Evolutionary conservation across 2,329 filamentous ascomycete species (phyloP).

Genomic region (Fusarium graminum): DNA sequence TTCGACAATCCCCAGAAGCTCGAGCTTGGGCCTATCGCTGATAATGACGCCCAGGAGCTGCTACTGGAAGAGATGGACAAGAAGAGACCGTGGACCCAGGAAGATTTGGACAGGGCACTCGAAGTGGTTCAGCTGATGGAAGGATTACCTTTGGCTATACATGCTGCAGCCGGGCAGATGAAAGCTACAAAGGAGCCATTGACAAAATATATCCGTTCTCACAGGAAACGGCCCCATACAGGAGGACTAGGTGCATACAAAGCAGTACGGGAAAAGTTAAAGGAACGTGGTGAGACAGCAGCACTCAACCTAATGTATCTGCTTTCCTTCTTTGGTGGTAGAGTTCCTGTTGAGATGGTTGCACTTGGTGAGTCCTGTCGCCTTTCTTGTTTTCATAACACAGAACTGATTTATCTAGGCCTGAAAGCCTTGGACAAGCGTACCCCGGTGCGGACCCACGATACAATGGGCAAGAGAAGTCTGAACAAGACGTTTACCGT

Average conservation of each 20-base stretch:
- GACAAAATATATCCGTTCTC: conserved; percentile 45
- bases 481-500: conserved; percentile 47
- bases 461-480: conserved; percentile 39
- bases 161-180: conserved; percentile 42
- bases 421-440: conserved; percentile 43
- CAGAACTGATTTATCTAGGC: conserved; percentile 20
- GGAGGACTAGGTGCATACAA: conserved; percentile 45
- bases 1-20: conserved; percentile 45
- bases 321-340: conserved; percentile 42
- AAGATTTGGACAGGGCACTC: conserved; percentile 38
- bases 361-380: conserved; percentile 34
- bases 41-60: conserved; percentile 36
- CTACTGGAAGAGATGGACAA: conserved; percentile 45
- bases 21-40: conserved; percentile 38
- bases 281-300: conserved; percentile 43
- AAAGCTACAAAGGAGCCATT: conserved; percentile 42
- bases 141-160: conserved; percentile 41
- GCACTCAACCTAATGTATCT: conserved; percentile 47
- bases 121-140: conserved; percentile 41
- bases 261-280: conserved; percentile 39
- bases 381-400: neutral
- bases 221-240: conserved; percentile 39
- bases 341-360: conserved; percentile 46
- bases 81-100: conserved; percentile 42
- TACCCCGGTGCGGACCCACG: conserved; percentile 40